Conservation (phyloP, 2,329 filamentous ascomycete genomes). For the Xylariales sp. region DNA sequence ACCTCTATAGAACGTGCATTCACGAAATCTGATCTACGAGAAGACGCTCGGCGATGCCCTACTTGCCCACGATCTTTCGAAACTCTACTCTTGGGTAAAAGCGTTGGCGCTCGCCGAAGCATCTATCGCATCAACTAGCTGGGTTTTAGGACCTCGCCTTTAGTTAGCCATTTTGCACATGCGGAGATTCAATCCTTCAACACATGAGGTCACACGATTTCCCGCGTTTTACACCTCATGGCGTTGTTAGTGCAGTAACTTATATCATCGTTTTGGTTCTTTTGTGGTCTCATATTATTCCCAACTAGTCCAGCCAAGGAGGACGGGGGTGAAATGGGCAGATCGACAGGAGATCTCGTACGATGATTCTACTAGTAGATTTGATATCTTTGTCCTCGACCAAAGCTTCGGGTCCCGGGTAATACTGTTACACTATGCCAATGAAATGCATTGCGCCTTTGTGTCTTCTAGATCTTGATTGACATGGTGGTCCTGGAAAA, state of each 20-base stretch:
- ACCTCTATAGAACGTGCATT: neutral
- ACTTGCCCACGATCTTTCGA: neutral
- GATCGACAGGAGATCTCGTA: neutral
- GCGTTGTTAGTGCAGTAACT: neutral
- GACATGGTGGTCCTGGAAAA: no score
- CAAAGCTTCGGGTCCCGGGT: neutral
- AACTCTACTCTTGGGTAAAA: neutral
- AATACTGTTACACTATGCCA: neutral
- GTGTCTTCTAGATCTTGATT: no score
- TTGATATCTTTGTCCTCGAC: neutral
- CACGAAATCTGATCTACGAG: neutral
- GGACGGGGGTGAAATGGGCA: neutral
- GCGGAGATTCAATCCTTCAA: constrained; percentile 1
- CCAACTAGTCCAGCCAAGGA: neutral
- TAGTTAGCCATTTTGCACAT: neutral
- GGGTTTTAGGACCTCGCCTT: neutral
- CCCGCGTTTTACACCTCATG: constrained; percentile 6
- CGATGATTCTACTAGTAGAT: constrained; percentile 1
- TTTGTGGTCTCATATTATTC: neutral
- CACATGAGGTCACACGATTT: constrained; percentile 15
- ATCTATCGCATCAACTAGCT: neutral
- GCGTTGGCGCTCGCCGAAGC: neutral
- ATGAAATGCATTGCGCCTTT: no score
- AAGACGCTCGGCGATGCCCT: neutral
- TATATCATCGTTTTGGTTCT: neutral